Evolutionary conservation across 176 grass and related monocot genomes (phyloP).

Genomic region (Ananas comosus): DNA sequence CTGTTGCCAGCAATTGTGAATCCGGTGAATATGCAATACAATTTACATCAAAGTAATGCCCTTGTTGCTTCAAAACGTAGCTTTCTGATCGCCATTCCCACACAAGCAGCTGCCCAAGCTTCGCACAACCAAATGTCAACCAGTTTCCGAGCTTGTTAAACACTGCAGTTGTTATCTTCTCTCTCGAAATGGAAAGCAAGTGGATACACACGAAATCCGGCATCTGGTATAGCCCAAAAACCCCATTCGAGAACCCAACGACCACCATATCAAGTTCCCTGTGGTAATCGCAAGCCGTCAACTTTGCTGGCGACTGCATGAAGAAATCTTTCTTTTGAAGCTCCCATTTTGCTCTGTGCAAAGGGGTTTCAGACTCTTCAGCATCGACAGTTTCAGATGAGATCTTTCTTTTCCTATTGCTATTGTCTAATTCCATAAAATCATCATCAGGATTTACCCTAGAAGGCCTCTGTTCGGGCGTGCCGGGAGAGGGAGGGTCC

Average conservation of each 20-base stretch:
- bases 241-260: constrained; percentile 72
- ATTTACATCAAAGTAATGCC: constrained; percentile 96
- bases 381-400: neutral
- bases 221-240: constrained; percentile 96
- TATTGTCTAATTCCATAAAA: constrained; percentile 27
- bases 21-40: constrained; percentile 92
- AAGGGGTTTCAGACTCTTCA: constrained; percentile 27
- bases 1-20: constrained; percentile 85
- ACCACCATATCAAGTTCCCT: constrained; percentile 81
- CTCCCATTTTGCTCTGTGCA: constrained; percentile 55
- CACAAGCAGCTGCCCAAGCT: constrained; percentile 78
- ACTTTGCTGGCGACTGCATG: constrained; percentile 65
- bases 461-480: constrained; percentile 26
- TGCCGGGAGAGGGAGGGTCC: constrained; percentile 46
- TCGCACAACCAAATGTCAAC: constrained; percentile 90
- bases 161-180: constrained; percentile 87
- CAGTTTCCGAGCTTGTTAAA: constrained; percentile 84
- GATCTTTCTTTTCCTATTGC: constrained; percentile 42
- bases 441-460: constrained; percentile 25
- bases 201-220: constrained; percentile 91
- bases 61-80: constrained; percentile 94
- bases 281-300: constrained; percentile 89
- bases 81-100: constrained; percentile 96
- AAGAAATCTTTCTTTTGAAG: constrained; percentile 80
- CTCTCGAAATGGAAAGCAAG: constrained; percentile 74